A percentile compares a stretch with the other conserved stretches of the same genome.
Evolutionary conservation across 169 alveolate species (phyloP).

Genomic region (Plasmodium vivax): DNA sequence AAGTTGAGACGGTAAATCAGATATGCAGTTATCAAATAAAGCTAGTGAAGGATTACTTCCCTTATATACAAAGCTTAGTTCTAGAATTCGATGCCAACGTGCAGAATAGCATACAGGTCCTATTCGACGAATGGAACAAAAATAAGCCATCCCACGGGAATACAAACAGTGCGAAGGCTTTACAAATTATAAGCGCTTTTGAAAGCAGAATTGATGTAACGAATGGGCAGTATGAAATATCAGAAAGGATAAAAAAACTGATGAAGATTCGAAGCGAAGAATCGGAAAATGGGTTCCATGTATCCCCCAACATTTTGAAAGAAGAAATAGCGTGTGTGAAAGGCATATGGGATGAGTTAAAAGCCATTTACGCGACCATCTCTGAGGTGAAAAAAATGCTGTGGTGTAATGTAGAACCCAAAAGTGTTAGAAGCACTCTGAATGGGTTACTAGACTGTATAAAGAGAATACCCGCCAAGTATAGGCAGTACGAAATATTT

Average conservation of each 20-base stretch:
- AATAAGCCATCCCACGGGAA: constrained; percentile 73
- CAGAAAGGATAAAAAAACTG: constrained; percentile 31
- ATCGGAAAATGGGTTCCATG: constrained; percentile 87
- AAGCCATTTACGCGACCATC: constrained; percentile 85
- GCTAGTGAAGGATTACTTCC: constrained; percentile 66
- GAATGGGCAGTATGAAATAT: constrained; percentile 36
- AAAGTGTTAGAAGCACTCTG: constrained; percentile 87
- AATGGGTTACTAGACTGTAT: constrained; percentile 90
- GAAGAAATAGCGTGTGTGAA: constrained; percentile 90
- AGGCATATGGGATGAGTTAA: constrained; percentile 93
- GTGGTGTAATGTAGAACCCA: constrained; percentile 88
- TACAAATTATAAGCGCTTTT: constrained; percentile 58
- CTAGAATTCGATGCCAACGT: constrained; percentile 70
- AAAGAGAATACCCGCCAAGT: constrained; percentile 88
- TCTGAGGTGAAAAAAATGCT: constrained; percentile 88
- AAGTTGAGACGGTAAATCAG: constrained; percentile 91
- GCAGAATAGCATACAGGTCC: constrained; percentile 29
- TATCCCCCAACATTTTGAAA: constrained; percentile 87
- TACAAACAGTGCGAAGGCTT: constrained; percentile 57
- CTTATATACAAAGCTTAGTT: constrained; percentile 65
- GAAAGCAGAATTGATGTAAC: constrained; percentile 52
- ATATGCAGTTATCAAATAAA: constrained; percentile 71
- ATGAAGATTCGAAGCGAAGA: constrained; percentile 74
- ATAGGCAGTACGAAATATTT: constrained; percentile 94
- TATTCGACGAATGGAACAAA: constrained; percentile 74